Percentiles rank a stretch among this genome's conserved stretches.
Evolutionary conservation across 805 yeast species (phyloP).

Genomic region (Yarrowia yakushimensis): DNA sequence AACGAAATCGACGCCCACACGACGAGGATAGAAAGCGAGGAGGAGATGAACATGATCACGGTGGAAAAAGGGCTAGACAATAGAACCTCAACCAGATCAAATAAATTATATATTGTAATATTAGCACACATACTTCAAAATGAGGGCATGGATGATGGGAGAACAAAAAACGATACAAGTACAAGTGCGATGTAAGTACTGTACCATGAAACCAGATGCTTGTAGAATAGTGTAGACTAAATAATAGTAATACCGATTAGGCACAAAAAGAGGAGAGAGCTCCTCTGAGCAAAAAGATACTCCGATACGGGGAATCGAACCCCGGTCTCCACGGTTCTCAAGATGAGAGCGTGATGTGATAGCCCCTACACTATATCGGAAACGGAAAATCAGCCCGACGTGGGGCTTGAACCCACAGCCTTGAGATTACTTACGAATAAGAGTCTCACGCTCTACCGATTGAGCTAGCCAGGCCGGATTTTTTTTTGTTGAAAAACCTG

Average conservation of each 20-base stretch:
- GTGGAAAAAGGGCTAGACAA: neutral
- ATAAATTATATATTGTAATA: slow-evolving; percentile 17
- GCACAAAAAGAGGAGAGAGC: neutral
- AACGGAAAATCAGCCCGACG: slow-evolving; percentile 5
- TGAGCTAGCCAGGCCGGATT: slow-evolving; percentile 8
- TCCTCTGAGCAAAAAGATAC: neutral
- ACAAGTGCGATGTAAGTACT: too few relatives aligned
- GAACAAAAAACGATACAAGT: too few relatives aligned
- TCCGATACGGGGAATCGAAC: slow-evolving; percentile 26
- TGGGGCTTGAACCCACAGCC: slow-evolving; percentile 25
- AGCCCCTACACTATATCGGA: slow-evolving; percentile 25
- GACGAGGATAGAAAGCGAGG: slow-evolving; percentile 10
- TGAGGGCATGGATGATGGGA: too few relatives aligned
- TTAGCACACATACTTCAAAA: neutral
- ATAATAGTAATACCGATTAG: too few relatives aligned
- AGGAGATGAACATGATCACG: slow-evolving; percentile 1
- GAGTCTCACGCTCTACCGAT: slow-evolving; percentile 25
- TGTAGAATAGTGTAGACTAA: too few relatives aligned
- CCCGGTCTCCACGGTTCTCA: slow-evolving; percentile 26
- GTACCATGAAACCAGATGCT: too few relatives aligned
- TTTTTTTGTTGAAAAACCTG: neutral
- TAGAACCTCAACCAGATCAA: neutral
- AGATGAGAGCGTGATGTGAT: slow-evolving; percentile 24
- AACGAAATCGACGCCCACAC: slow-evolving; percentile 39
- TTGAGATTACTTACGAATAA: neutral